Base-by-base conservation (phyloP, 78 protist species). In the Dictyostelium capitatum region DNA sequence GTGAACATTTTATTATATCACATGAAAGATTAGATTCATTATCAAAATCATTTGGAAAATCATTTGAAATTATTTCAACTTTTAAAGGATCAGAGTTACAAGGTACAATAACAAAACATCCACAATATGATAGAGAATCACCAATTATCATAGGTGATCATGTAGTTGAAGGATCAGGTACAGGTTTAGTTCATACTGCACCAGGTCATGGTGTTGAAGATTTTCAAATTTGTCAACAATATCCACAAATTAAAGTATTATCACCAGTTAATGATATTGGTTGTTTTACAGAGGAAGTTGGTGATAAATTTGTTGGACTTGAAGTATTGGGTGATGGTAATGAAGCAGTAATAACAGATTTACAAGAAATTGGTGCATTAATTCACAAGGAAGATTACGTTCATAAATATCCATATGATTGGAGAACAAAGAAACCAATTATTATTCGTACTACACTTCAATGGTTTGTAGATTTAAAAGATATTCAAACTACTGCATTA, bases 191-290 rank as follows among this genome's bases (percentile, higher is more conserved):
- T 19, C 99, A 98, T 83, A 98, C 98, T 25, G 99, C 99, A 19
- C 99, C 99, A 5, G 98, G 98, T 6, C 99, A 98, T 67, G 99
- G 99, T 20, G 59, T 74, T 47, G 99, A 98, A 46, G 98, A 97
- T 79, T 97, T 82, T 14, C 85, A 9, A 43, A 65, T 92, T 19
- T 56, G 97, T 9, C 17, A 32, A 23, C 5, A 72, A 28, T 19
- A 56, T 79, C 32, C 37, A 23, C 20, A 62, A 0, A 43, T 83
- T 30, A 23, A 23, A 15, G 96, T 65, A 4, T 10, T 77, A 14
- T 77, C 84, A n/a, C 93, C 93, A 17, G 93, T 97, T 9, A 97
- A 96, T 51, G 95, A 91, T 25, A 19, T 25, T 0, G 98, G 98
- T 20, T 15, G 64, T 9, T 97, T 69, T 83, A 90, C 92, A 0